Evolutionary conservation across 75 land plant genomes (phyloP).

Genomic region (Cryptomeria japonica): DNA sequence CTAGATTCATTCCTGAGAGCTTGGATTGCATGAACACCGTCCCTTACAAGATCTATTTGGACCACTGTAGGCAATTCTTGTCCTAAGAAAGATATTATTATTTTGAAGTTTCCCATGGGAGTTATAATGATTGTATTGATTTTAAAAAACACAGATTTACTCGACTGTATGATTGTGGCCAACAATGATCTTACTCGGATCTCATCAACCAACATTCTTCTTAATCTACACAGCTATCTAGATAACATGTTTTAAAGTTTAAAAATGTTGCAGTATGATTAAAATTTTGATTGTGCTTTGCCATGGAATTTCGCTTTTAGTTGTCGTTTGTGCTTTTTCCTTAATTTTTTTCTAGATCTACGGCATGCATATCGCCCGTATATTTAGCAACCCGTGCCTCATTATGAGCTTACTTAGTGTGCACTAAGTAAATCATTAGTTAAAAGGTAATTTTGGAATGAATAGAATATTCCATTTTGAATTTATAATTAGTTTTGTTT

Average conservation of each 20-base stretch:
- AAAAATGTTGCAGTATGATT: not conserved
- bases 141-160: not conserved
- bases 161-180: not conserved
- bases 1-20: too few relatives aligned
- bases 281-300: not conserved
- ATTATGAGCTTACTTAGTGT: not conserved
- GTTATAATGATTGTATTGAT: not conserved
- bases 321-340: not conserved
- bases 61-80: too few relatives aligned
- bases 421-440: not conserved
- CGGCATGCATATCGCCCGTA: not conserved
- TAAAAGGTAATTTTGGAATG: not conserved
- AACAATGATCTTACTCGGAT: constrained; percentile 1
- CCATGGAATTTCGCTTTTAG: not conserved
- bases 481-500: not conserved
- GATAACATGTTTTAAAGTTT: not conserved
- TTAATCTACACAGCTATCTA: not conserved
- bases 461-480: not conserved
- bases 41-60: too few relatives aligned
- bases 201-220: not conserved
- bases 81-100: not conserved
- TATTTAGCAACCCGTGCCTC: not conserved
- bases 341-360: not conserved
- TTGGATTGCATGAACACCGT: too few relatives aligned
- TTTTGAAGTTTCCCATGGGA: not conserved